phyloP scores from a whole-genome alignment of 78 protist genomes.

The Dictyostelium capitatum region DNA sequence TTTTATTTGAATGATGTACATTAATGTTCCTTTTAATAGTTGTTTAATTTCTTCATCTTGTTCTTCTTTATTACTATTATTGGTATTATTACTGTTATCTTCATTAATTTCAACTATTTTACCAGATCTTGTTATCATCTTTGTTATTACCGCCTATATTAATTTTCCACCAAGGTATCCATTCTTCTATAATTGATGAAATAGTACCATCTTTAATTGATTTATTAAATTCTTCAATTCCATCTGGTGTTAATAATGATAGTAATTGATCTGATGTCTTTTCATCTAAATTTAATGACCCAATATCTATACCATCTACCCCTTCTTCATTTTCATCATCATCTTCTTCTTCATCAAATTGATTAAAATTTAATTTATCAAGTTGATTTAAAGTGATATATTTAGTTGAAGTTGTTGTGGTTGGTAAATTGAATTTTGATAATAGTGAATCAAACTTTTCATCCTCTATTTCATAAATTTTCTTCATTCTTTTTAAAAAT shows the following conservation, averaged over 20 bases:
- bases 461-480: constrained; percentile 51
- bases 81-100: background rate
- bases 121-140: background rate
- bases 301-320: constrained; percentile 43
- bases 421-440: constrained; percentile 4
- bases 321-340: background rate
- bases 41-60: background rate
- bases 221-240: constrained; percentile 43
- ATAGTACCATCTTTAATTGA: constrained; percentile 65
- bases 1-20: no score
- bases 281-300: constrained; percentile 14
- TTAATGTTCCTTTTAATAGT: background rate
- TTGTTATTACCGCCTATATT: background rate
- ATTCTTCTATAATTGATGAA: constrained; percentile 10
- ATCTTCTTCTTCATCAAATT: background rate
- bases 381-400: background rate
- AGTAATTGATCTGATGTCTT: constrained; percentile 38
- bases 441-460: constrained; percentile 19
- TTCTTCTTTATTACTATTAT: no score
- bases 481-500: constrained; percentile 50
- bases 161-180: constrained; percentile 71
- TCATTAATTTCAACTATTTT: constrained; percentile 34
- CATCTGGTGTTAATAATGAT: constrained; percentile 17
- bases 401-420: background rate
- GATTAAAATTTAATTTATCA: background rate